Evolutionary conservation across 2,329 filamentous ascomycete genomes (phyloP), one percentile per base, ranked within the genome.

Genomic region (Berkeleyomyces basicola): DNA sequence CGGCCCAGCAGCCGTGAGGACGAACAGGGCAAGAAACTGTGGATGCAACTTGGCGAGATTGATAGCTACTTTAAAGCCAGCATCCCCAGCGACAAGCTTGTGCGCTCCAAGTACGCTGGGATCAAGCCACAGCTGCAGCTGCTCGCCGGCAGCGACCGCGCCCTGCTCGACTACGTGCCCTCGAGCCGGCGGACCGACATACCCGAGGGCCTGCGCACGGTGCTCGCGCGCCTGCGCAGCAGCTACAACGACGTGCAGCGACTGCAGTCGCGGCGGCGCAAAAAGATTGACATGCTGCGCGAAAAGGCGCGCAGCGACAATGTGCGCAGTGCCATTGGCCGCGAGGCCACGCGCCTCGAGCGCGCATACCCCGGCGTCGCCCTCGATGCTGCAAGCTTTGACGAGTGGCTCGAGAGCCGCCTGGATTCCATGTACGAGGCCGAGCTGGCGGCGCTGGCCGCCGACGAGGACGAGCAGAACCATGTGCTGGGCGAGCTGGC

Each of bases 321-420:
- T 72, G 91, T 97, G 68, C 90, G 90, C 69, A 81, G 83, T 0
- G 88, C 90, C 59, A 86, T 99, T 3, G 78, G 96, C 31, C 81
- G 82, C 58, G 91, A 97, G 77, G 86, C 91, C 2, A 85, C 87
- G 43, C 83, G 90, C 7, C 78, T 97, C 10, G 93, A 97, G 74
- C 83, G 91, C 55, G 85, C 88, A 64, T 92, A 90, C 66, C 88
- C 90, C 0, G 88, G 88, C 74, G 90, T 91, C 44, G 82, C 84
- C 9, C 86, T 99, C 60, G 87, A 90, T 59, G 85, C 92, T 0
- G 87, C 88, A 2, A 90, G 96, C 69, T 97, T 99, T 69, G 93
- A 99, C 69, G 82, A 84, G 61, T 86, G 97, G 57, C 96, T 97
- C 67, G 89, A 95, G 68, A 80, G 84, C 67, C 83, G 90, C 1